These are phyloP conservation scores for Xylaria castorea DNA, from an alignment of 495 filamentous ascomycete species.

Conservation along the genomic window DNA sequence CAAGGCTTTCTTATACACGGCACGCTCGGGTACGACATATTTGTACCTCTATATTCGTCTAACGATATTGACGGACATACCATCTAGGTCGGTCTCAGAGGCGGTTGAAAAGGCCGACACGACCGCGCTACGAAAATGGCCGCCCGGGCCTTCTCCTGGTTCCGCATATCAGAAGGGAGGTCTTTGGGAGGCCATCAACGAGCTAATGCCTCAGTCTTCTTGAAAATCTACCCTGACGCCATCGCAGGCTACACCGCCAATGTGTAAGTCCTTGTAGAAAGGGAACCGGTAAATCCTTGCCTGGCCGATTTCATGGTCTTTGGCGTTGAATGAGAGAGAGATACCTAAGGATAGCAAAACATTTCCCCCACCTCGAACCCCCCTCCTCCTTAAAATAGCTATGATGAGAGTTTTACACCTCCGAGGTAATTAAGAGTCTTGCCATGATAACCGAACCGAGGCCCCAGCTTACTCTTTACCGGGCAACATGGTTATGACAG, in stretches of 20 bases:
- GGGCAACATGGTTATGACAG: neutral
- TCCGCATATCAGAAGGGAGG: conserved; percentile 34
- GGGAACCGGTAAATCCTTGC: neutral
- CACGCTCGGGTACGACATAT: conserved; percentile 61
- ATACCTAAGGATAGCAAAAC: conserved; percentile 6
- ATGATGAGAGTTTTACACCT: neutral
- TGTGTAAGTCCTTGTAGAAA: neutral
- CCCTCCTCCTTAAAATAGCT: neutral
- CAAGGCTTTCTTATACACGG: conserved; percentile 75
- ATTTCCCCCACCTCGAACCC: no score
- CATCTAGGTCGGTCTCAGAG: conserved; percentile 38
- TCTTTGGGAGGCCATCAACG: conserved; percentile 37
- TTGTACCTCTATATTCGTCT: neutral
- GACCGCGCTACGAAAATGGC: conserved; percentile 32
- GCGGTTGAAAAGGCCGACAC: conserved; percentile 36
- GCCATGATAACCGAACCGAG: neutral
- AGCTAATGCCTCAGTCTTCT: conserved; percentile 28
- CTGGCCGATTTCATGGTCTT: neutral
- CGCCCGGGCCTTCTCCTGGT: conserved; percentile 33
- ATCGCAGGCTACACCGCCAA: neutral
- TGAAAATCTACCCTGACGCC: neutral
- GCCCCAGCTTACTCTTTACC: neutral
- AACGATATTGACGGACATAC: neutral
- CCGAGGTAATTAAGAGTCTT: neutral
- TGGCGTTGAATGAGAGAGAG: neutral